Conservation (phyloP, 2,329 filamentous ascomycete genomes). For the Aspergillus niger region DNA sequence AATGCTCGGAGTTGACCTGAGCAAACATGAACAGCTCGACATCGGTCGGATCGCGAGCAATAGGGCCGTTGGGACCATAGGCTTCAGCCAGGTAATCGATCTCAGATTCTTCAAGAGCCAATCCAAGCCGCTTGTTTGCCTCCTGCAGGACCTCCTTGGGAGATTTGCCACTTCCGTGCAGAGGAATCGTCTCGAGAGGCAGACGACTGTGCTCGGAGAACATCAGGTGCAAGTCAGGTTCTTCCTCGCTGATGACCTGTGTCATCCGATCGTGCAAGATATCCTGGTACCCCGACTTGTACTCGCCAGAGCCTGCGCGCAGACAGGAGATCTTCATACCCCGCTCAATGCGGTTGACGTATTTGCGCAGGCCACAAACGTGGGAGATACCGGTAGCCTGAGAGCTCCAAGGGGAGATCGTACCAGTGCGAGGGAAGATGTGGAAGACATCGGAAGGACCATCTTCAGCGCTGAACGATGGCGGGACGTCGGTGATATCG, state of each 20-base stretch:
- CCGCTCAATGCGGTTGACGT: slow-evolving; percentile 79
- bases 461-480: slow-evolving; percentile 49
- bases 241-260: slow-evolving; percentile 68
- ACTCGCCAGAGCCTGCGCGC: slow-evolving; percentile 58
- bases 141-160: slow-evolving; percentile 74
- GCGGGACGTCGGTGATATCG: slow-evolving; percentile 53
- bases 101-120: slow-evolving; percentile 84
- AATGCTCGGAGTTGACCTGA: slow-evolving; percentile 98
- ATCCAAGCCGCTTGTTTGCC: slow-evolving; percentile 80
- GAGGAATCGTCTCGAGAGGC: slow-evolving; percentile 73
- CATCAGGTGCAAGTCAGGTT: slow-evolving; percentile 72
- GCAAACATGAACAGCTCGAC: slow-evolving; percentile 99
- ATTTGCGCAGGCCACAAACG: slow-evolving; percentile 77
- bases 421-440: slow-evolving; percentile 76
- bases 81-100: slow-evolving; percentile 92
- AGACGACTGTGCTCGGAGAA: slow-evolving; percentile 70
- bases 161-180: slow-evolving; percentile 65
- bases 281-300: slow-evolving; percentile 61
- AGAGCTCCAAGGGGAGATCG: slow-evolving; percentile 94
- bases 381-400: slow-evolving; percentile 92
- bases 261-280: slow-evolving; percentile 93
- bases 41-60: slow-evolving; percentile 71
- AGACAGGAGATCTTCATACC: slow-evolving; percentile 73
- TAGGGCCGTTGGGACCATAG: slow-evolving; percentile 64
- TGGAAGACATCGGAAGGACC: slow-evolving; percentile 64